A percentile compares a stretch with the other conserved stretches of the same genome.
phyloP scores from a whole-genome alignment of 495 filamentous ascomycete genomes.

The Chlorociboria aeruginascens region DNA sequence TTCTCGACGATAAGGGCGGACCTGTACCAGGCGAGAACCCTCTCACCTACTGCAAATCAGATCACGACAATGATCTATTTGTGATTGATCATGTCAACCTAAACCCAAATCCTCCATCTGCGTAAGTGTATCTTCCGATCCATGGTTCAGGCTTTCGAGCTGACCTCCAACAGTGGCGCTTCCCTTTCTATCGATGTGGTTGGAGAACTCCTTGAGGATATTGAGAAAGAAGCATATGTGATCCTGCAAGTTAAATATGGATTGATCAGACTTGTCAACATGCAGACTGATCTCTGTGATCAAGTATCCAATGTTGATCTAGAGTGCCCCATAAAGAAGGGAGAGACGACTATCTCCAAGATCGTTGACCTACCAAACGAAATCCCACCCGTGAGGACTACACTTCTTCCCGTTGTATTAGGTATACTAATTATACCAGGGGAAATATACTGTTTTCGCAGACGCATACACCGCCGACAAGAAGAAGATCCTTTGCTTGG shows the following conservation, averaged over 20 bases:
- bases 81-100: slow-evolving; percentile 70
- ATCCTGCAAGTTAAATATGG: slow-evolving; percentile 85
- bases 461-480: slow-evolving; percentile 65
- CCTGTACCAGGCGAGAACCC: slow-evolving; percentile 66
- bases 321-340: slow-evolving; percentile 75
- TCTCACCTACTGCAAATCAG: slow-evolving; percentile 56
- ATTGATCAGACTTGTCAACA: slow-evolving; percentile 75
- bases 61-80: slow-evolving; percentile 45
- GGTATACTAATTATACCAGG: slow-evolving; percentile 36
- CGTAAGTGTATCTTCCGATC: slow-evolving; percentile 46
- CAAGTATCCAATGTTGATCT: slow-evolving; percentile 79
- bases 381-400: slow-evolving; percentile 69
- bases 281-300: slow-evolving; percentile 72
- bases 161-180: slow-evolving; percentile 46
- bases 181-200: slow-evolving; percentile 67
- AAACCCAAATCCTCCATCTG: slow-evolving; percentile 69
- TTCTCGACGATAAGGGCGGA: slow-evolving; percentile 21
- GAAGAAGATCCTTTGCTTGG: slow-evolving; percentile 69
- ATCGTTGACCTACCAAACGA: slow-evolving; percentile 72
- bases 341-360: slow-evolving; percentile 60
- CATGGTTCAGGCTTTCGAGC: not conserved
- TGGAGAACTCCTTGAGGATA: slow-evolving; percentile 53
- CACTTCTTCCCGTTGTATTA: not conserved
- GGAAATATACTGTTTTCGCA: slow-evolving; percentile 77
- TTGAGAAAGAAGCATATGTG: slow-evolving; percentile 70